Evolutionary conservation across 371 early-diverging fungal genomes (phyloP).

Genomic region (Mortierella sp.): DNA sequence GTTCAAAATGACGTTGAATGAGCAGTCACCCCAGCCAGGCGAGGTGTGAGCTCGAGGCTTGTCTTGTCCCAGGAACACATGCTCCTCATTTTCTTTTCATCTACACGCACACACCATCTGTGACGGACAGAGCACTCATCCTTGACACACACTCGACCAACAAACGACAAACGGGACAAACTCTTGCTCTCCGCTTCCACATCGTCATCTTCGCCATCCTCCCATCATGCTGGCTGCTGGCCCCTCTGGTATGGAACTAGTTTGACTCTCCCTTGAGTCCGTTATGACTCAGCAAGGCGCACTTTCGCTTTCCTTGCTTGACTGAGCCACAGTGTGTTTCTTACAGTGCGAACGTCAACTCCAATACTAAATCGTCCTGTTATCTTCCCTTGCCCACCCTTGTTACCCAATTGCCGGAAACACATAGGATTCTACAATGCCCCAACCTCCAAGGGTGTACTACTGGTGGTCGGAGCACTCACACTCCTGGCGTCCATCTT

Average conservation of each 20-base stretch:
- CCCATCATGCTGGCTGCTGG: conserved; percentile 46
- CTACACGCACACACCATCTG: background rate
- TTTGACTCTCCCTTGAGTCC: conserved; percentile 29
- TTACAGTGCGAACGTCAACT: background rate
- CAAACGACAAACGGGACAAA: background rate
- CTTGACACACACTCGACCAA: conserved; percentile 1
- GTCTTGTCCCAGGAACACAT: background rate
- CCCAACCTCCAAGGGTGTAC: conserved; percentile 75
- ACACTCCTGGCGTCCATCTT: conserved; percentile 72
- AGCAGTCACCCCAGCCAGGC: background rate
- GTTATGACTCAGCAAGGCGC: background rate
- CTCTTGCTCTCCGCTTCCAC: background rate
- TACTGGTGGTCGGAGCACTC: conserved; percentile 68
- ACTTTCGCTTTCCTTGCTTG: background rate
- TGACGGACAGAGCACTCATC: conserved; percentile 14
- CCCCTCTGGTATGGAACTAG: conserved; percentile 40
- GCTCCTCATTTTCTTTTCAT: background rate
- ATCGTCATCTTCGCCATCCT: background rate
- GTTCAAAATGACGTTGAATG: conserved; percentile 21
- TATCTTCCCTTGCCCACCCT: background rate
- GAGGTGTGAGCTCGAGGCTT: background rate
- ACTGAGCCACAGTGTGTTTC: background rate
- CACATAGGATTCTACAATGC: conserved; percentile 77
- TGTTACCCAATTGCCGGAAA: background rate
- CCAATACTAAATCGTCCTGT: background rate